Conservation (phyloP, 148 eudicot genomes). For the Chenopodium formosanum region DNA sequence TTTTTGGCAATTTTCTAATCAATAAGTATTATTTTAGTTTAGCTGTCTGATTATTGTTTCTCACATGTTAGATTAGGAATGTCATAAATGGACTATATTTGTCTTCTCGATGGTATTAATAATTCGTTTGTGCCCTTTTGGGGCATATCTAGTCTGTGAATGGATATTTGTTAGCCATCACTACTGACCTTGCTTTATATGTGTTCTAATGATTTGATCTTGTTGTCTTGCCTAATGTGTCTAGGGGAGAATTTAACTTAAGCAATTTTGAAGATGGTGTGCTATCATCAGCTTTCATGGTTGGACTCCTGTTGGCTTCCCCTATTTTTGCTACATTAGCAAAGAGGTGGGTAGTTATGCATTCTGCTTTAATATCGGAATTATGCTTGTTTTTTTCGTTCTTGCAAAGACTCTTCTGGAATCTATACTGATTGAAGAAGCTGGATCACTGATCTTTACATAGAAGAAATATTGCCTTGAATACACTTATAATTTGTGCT, state of each 20-base stretch:
- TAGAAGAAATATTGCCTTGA: background rate
- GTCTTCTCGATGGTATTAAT: background rate
- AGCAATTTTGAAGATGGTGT: slow-evolving; percentile 91
- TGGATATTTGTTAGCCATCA: background rate
- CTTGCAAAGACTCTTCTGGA: background rate
- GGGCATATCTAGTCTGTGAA: background rate
- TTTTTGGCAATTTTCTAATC: background rate
- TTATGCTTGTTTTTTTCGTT: background rate
- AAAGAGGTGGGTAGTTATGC: slow-evolving; percentile 50
- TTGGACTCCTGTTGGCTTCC: slow-evolving; percentile 89
- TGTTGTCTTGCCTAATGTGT: slow-evolving; percentile 20
- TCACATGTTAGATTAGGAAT: background rate
- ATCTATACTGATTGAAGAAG: background rate
- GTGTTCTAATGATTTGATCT: background rate
- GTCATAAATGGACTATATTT: background rate
- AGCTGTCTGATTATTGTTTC: background rate
- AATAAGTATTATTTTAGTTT: background rate
- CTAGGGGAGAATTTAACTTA: slow-evolving; percentile 76
- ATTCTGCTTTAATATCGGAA: background rate
- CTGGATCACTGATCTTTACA: background rate
- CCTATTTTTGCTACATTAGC: slow-evolving; percentile 83
- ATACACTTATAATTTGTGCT: background rate
- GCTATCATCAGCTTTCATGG: slow-evolving; percentile 97
- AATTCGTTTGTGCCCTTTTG: background rate
- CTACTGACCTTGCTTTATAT: background rate